A percentile compares a stretch with the other conserved stretches of the same genome.
phyloP scores from a whole-genome alignment of 257 asterid genomes.

The Nicotiana knightiana region DNA sequence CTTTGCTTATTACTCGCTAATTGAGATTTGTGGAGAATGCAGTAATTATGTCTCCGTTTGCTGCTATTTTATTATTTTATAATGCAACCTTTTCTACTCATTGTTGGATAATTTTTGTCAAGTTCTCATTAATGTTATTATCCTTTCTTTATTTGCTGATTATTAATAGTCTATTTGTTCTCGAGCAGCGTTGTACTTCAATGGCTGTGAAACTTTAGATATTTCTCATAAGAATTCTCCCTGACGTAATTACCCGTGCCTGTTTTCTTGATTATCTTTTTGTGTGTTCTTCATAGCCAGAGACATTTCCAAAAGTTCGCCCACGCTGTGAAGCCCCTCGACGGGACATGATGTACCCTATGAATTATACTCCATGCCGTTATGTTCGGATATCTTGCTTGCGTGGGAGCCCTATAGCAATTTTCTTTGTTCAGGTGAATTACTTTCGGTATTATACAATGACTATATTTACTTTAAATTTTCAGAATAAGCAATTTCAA shows the following conservation, averaged over 20 bases:
- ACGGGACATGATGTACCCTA: conserved; percentile 84
- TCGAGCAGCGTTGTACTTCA: neutral
- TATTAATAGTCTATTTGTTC: neutral
- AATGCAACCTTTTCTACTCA: neutral
- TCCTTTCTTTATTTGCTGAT: neutral
- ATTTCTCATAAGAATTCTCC: neutral
- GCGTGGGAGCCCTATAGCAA: conserved; percentile 96
- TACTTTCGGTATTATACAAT: neutral
- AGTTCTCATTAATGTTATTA: neutral
- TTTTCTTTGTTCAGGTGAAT: conserved; percentile 85
- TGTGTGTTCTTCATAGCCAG: conserved; percentile 58
- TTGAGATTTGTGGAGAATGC: neutral
- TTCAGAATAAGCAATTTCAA: neutral
- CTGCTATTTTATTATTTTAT: neutral
- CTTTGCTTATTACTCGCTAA: neutral
- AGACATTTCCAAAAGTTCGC: conserved; percentile 81
- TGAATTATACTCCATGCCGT: conserved; percentile 86
- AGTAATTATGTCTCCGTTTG: neutral
- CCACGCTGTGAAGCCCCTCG: conserved; percentile 99
- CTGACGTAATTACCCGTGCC: neutral
- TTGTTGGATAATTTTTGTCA: neutral
- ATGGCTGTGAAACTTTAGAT: neutral
- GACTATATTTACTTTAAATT: neutral
- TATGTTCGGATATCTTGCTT: conserved; percentile 92
- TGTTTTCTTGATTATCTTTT: conserved; percentile 17